Conservation (phyloP, 2,329 filamentous ascomycete species). For the Fusarium irregulare region DNA sequence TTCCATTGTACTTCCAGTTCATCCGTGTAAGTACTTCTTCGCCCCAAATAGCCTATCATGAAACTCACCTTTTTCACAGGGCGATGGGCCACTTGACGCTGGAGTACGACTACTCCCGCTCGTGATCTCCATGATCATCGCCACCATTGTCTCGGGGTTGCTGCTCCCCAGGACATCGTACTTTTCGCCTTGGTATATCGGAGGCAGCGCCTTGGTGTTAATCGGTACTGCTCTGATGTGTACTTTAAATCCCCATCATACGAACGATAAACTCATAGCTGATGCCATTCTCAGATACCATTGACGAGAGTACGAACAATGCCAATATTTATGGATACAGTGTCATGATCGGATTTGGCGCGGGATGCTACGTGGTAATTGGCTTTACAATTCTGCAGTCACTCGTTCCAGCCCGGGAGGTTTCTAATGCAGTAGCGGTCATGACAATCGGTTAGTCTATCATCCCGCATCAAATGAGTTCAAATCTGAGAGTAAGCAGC, state of each 20-base stretch:
- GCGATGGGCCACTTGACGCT: background rate
- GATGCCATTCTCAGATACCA: too few species aligned
- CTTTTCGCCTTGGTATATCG: background rate
- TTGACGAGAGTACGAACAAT: background rate
- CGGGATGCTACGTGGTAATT: background rate
- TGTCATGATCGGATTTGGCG: background rate
- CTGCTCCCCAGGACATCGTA: background rate
- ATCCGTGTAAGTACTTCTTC: background rate
- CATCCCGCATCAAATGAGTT: too few species aligned
- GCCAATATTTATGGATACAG: background rate
- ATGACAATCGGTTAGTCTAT: too few species aligned
- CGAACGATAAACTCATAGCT: too few species aligned
- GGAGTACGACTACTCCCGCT: background rate
- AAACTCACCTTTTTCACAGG: background rate
- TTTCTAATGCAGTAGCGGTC: too few species aligned
- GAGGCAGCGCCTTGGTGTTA: background rate
- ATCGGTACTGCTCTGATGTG: background rate
- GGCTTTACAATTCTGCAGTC: conserved; percentile 4
- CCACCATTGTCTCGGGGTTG: background rate
- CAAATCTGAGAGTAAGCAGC: background rate
- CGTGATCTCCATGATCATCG: background rate
- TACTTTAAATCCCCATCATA: background rate
- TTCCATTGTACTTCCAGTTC: conserved; percentile 5
- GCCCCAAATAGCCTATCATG: fast-evolving
- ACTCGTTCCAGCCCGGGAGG: background rate